Base-by-base conservation (phyloP, 768 basidiomycete genomes). In the Amanita rubescens region DNA sequence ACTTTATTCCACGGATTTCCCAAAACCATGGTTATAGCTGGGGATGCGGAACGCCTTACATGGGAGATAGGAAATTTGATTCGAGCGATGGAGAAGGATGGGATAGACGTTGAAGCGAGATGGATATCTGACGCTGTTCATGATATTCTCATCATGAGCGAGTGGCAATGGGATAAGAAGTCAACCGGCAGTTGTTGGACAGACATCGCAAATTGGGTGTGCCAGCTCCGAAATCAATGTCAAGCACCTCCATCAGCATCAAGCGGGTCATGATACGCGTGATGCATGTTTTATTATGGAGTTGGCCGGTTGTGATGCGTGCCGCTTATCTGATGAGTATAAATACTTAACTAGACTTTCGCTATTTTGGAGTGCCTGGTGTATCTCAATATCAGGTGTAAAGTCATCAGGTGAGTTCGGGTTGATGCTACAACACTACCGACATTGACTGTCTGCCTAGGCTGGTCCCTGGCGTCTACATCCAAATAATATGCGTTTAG, bases 41-140 rank as follows among this genome's bases (percentile, higher is more conserved):
- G 79, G 3, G 75, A 77, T 55, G 77, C 76, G 35, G 79, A 80
- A 66, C 66, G 78, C 54, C 65, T 79, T 24, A 76, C 76, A 58
- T 63, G 70, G 27, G 78, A 80, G 61, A 74, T 78, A 19, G 63
- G 65, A 49, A 71, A 69, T 55, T 64, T 79, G 41, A 65, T 69
- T 34, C 52, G 56, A 25, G 72, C 72, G 15, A 74, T 74, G 73
- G 52, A 64, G 54, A 62, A 63, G 51, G 72, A 75, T 55, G 69
- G 67, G 0, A 70, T 72, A 7, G 66, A 71, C 51, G 59, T 72
- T 8, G 59, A 55, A 30, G 60, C 65, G 20, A 56, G 66, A 49
- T 70, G 69, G 68, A 66, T 69, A 10, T 61, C 58, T 44, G 73
- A 75, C 57, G 72, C 69, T 20, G 72, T 71, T 48, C 76, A 77